A percentile compares a stretch with the other conserved stretches of the same genome.
Conservation (phyloP, 1,284 basidiomycete genomes). For the Peniophora sp. region DNA sequence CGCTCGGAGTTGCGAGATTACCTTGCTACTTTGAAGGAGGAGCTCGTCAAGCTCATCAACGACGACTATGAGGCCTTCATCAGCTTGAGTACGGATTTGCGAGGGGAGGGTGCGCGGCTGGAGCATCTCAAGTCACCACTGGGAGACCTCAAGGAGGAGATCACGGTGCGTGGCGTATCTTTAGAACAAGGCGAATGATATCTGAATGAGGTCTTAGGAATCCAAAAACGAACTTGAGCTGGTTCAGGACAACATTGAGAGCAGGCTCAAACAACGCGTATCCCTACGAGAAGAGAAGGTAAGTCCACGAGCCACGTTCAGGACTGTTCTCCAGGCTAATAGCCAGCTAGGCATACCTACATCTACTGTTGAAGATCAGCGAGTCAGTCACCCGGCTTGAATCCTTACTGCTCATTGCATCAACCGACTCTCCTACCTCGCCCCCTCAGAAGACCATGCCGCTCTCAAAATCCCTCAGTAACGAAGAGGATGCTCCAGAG, state of each 20-base stretch:
- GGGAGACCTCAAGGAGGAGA: conserved; percentile 50
- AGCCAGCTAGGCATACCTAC: conserved; percentile 60
- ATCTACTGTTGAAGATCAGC: conserved; percentile 81
- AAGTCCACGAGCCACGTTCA: conserved; percentile 7
- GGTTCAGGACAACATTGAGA: conserved; percentile 69
- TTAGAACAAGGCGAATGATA: not conserved
- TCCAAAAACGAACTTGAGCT: conserved; percentile 55
- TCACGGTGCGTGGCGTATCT: conserved; percentile 50
- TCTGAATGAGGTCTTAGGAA: conserved; percentile 23
- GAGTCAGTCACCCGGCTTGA: conserved; percentile 82
- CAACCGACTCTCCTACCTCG: conserved; percentile 32
- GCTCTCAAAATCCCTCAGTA: conserved; percentile 16
- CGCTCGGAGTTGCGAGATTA: conserved; percentile 85
- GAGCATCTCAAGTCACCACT: conserved; percentile 63
- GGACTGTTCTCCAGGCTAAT: not conserved
- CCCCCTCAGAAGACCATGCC: conserved; percentile 22
- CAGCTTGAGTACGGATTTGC: conserved; percentile 83
- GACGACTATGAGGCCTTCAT: conserved; percentile 98
- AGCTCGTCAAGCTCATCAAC: conserved; percentile 92
- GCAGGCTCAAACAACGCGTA: conserved; percentile 68
- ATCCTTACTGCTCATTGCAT: conserved; percentile 62
- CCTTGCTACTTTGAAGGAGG: conserved; percentile 77
- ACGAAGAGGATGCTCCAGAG: conserved; percentile 21
- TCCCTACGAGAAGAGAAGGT: conserved; percentile 81
- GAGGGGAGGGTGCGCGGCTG: conserved; percentile 74